A percentile compares a stretch with the other conserved stretches of the same genome.
phyloP scores from a whole-genome alignment of 192 early-diverging fungal genomes.

The Backusella australiensis region DNA sequence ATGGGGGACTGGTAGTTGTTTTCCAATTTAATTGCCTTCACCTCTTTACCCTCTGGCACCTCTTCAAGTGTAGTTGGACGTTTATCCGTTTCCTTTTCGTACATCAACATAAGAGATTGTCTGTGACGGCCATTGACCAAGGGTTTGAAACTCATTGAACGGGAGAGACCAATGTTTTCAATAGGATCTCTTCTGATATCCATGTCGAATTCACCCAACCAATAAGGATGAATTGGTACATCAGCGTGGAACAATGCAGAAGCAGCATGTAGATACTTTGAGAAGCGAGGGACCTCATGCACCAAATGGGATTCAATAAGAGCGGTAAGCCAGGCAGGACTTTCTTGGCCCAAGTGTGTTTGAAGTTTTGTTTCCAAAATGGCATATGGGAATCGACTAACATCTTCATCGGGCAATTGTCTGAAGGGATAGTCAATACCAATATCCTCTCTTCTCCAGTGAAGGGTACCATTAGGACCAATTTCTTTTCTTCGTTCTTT shows the following conservation, averaged over 20 bases:
- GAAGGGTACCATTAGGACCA: constrained; percentile 45
- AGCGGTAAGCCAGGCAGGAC: constrained; percentile 75
- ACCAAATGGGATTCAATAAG: constrained; percentile 72
- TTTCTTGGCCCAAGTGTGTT: constrained; percentile 57
- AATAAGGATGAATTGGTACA: constrained; percentile 57
- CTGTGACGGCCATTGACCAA: constrained; percentile 34
- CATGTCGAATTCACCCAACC: constrained; percentile 43
- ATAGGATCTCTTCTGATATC: constrained; percentile 31
- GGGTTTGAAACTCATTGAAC: constrained; percentile 33
- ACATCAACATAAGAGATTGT: constrained; percentile 17
- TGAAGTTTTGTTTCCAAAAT: constrained; percentile 88
- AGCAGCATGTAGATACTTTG: constrained; percentile 83
- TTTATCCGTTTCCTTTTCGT: not conserved
- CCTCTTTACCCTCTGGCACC: not conserved
- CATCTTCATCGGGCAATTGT: constrained; percentile 32
- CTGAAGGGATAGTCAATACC: constrained; percentile 48
- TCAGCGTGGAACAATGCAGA: constrained; percentile 55
- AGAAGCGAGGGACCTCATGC: constrained; percentile 80
- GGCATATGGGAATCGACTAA: constrained; percentile 92
- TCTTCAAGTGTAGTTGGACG: not conserved
- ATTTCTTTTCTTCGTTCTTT: constrained; percentile 2
- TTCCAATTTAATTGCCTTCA: not conserved
- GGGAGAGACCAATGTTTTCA: constrained; percentile 25
- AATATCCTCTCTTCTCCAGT: constrained; percentile 84
- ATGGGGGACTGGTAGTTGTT: not conserved